A percentile compares a stretch with the other conserved stretches of the same genome.
Conservation (phyloP, 2,329 filamentous ascomycete genomes). For the Diaporthe sp. region DNA sequence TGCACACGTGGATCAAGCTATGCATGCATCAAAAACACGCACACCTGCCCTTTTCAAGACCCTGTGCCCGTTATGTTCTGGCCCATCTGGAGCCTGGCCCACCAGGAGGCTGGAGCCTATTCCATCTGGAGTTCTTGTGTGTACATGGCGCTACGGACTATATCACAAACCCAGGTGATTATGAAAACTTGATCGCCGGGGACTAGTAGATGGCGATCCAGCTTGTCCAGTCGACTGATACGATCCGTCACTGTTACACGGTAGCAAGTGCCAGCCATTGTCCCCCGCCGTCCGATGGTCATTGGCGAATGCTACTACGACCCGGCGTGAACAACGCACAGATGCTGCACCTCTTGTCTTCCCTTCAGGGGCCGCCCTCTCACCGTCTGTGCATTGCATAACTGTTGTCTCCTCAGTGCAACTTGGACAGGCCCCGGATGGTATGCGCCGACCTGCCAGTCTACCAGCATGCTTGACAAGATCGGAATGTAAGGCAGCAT, state of each 20-base stretch:
- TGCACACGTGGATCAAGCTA: not conserved
- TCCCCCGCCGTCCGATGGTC: not conserved
- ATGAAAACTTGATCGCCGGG: not conserved
- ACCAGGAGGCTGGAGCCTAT: not conserved
- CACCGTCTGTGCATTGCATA: conserved; percentile 19
- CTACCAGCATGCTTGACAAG: not conserved
- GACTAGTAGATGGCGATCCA: not conserved
- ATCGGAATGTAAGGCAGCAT: not conserved
- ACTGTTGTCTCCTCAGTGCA: not conserved
- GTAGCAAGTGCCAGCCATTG: not conserved
- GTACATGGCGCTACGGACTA: not conserved
- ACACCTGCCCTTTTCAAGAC: not conserved
- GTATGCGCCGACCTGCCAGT: not conserved
- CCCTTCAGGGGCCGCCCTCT: not conserved
- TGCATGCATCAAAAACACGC: not conserved
- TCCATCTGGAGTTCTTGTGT: too few species aligned
- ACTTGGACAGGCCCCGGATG: not conserved
- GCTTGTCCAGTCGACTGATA: not conserved
- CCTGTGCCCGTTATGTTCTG: not conserved
- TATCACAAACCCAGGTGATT: not conserved
- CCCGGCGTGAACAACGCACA: conserved; percentile 19
- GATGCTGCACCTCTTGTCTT: not conserved
- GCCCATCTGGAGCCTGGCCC: not conserved
- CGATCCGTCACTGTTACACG: not conserved
- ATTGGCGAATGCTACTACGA: conserved; percentile 13